Evolutionary conservation across 352 stramenopile genomes (phyloP).

Genomic region (Globisporangium cederbergense): DNA sequence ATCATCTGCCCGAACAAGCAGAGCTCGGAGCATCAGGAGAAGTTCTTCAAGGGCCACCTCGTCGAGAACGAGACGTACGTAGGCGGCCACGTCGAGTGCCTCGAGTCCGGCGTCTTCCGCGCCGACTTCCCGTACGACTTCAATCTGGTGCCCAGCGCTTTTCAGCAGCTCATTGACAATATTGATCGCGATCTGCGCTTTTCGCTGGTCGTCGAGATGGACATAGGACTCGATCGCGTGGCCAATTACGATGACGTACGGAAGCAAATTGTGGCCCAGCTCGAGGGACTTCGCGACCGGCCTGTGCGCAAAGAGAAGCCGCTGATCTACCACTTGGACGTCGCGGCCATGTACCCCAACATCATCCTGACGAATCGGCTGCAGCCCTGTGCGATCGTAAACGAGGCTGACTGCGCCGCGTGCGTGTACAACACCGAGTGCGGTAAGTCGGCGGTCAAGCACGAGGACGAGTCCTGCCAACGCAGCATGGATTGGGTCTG

Average conservation of each 20-base stretch:
- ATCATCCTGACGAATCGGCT: constrained; percentile 99
- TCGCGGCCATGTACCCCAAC: constrained; percentile 99
- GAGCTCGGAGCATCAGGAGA: constrained; percentile 68
- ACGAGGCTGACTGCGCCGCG: constrained; percentile 93
- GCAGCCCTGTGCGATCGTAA: constrained; percentile 96
- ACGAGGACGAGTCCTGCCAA: constrained; percentile 92
- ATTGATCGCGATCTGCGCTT: constrained; percentile 97
- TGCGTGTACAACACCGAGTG: constrained; percentile 93
- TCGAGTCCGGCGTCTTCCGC: constrained; percentile 98
- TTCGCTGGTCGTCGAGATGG: constrained; percentile 93
- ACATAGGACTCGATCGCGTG: constrained; percentile 86
- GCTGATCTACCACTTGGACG: constrained; percentile 99
- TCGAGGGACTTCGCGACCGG: constrained; percentile 93
- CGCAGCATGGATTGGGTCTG: constrained; percentile 98
- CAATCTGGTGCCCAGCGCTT: constrained; percentile 90
- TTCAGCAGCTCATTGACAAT: constrained; percentile 95
- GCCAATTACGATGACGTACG: constrained; percentile 87
- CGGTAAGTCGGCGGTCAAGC: constrained; percentile 57
- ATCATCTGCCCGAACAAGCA: constrained; percentile 99
- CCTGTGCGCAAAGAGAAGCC: constrained; percentile 90
- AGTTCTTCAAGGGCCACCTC: constrained; percentile 93
- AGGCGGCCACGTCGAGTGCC: constrained; percentile 98
- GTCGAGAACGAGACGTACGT: constrained; percentile 99
- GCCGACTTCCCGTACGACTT: constrained; percentile 98
- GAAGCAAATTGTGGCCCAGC: constrained; percentile 89